phyloP scores from a whole-genome alignment of 106 monocot species.

The Amphibolis antarctica region DNA sequence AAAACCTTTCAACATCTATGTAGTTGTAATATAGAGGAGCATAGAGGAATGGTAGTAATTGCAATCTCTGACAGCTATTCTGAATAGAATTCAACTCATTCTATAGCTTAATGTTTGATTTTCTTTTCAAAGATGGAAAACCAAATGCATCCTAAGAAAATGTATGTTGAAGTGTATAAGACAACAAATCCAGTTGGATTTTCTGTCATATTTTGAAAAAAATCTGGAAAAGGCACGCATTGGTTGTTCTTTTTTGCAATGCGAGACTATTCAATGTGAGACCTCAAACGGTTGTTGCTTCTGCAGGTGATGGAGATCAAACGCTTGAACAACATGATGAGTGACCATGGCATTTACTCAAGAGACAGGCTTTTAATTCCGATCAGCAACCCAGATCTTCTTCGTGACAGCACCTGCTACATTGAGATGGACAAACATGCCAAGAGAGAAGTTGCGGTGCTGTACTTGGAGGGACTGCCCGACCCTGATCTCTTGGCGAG shows the following conservation, averaged over 20 bases:
- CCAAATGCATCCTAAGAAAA: neutral
- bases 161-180: neutral
- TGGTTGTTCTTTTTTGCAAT: neutral
- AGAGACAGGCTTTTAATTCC: constrained; percentile 82
- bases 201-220: neutral
- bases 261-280: neutral
- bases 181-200: neutral
- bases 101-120: too few relatives aligned
- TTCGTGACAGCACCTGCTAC: constrained; percentile 51
- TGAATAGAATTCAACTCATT: too few relatives aligned
- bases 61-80: too few relatives aligned
- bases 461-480: constrained; percentile 57
- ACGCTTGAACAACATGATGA: constrained; percentile 95
- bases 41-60: too few relatives aligned
- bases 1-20: too few relatives aligned
- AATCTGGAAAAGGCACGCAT: neutral
- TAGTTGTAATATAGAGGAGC: too few relatives aligned
- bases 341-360: constrained; percentile 91
- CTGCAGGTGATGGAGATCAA: constrained; percentile 79
- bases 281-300: neutral
- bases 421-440: constrained; percentile 72
- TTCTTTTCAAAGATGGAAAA: too few relatives aligned
- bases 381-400: constrained; percentile 46
- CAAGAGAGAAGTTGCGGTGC: constrained; percentile 83
- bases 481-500: constrained; percentile 2